Evolutionary conservation across 2,329 filamentous ascomycete species (phyloP).

Genomic region (Sporothrix protearum): DNA sequence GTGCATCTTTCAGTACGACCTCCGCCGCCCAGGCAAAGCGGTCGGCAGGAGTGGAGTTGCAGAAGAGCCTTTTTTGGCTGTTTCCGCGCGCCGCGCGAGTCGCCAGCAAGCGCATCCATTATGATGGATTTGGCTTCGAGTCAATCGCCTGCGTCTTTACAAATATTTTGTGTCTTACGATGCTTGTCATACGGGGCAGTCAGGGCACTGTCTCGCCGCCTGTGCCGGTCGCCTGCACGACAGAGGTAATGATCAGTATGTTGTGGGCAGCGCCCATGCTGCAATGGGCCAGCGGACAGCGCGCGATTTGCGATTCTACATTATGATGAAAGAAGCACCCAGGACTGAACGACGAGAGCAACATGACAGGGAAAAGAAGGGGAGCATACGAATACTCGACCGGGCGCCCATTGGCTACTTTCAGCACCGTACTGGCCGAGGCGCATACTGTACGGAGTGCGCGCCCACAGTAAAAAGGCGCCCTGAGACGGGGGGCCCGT

Average conservation of each 20-base stretch:
- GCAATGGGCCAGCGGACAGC: not conserved
- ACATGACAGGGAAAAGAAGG: slow-evolving; percentile 1
- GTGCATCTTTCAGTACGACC: slow-evolving; percentile 2
- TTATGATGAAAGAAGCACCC: not conserved
- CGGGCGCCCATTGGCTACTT: not conserved
- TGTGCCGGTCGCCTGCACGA: slow-evolving; percentile 14
- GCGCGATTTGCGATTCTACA: not conserved
- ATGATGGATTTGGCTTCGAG: not conserved
- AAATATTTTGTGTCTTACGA: not conserved
- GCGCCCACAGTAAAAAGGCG: not conserved
- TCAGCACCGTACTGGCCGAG: slow-evolving; percentile 17
- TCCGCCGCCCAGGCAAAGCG: not conserved
- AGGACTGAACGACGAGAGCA: not conserved
- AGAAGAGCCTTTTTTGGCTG: not conserved
- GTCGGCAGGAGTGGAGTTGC: not conserved
- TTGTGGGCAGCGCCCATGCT: not conserved
- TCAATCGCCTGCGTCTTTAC: no score
- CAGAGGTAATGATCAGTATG: not conserved
- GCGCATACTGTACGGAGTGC: slow-evolving; percentile 15
- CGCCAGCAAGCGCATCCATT: not conserved
- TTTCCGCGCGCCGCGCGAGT: slow-evolving; percentile 7
- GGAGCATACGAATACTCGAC: no score
- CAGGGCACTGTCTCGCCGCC: not conserved
- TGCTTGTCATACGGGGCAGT: not conserved
- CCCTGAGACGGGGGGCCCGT: not conserved